phyloP scores from a whole-genome alignment of 78 protist genomes.

The Emiliania huxleyi region DNA sequence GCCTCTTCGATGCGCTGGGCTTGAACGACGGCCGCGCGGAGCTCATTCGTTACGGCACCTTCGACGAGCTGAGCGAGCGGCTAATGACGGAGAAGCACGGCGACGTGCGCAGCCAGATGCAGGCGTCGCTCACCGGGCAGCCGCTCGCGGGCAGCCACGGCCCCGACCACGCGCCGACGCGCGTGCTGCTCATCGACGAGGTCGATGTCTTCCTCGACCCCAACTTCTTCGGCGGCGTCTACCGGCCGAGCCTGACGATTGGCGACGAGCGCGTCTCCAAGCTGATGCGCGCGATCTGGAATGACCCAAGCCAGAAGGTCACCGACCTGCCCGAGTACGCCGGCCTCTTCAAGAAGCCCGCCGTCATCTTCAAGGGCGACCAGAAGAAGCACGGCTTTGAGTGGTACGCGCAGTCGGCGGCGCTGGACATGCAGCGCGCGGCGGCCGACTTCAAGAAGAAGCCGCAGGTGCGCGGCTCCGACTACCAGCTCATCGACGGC shows the following conservation, averaged over 20 bases:
- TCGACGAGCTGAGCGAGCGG: not conserved
- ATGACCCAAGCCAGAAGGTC: too few relatives aligned
- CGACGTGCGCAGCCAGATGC: not conserved
- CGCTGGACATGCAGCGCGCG: not conserved
- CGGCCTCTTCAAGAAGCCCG: too few relatives aligned
- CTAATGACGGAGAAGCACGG: not conserved
- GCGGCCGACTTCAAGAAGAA: not conserved
- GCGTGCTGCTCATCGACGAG: constrained; percentile 29
- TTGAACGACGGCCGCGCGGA: not conserved
- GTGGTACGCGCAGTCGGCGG: too few relatives aligned
- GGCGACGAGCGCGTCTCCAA: too few relatives aligned
- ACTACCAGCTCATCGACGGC: not conserved
- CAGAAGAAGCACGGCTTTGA: too few relatives aligned
- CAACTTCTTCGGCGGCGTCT: too few relatives aligned
- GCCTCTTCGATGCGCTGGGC: not conserved
- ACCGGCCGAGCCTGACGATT: not conserved
- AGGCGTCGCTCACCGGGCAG: not conserved
- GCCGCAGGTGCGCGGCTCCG: too few relatives aligned
- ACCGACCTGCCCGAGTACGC: too few relatives aligned
- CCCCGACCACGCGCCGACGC: not conserved
- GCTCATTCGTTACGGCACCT: constrained; percentile 11
- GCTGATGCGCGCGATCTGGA: too few relatives aligned
- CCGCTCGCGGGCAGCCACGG: not conserved
- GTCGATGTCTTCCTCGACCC: constrained; percentile 5
- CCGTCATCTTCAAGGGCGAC: too few relatives aligned